Conservation (phyloP, 768 basidiomycete genomes). For the Heimioporus sp. region DNA sequence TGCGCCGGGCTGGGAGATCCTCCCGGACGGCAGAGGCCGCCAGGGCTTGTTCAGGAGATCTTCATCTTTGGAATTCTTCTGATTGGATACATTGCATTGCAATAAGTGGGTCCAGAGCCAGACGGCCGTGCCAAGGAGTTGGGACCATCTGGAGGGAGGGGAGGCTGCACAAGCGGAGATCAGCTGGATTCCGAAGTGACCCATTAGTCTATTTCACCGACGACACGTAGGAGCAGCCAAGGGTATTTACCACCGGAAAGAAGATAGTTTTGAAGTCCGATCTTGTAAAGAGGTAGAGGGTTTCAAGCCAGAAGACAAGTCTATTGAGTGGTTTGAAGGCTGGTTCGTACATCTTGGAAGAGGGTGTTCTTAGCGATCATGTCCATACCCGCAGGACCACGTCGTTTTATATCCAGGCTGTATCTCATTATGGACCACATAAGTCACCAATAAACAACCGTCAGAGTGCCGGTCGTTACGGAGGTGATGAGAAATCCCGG, state of each 20-base stretch:
- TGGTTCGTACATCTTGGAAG: too few relatives aligned
- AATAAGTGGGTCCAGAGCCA: conserved; percentile 47
- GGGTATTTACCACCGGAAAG: conserved; percentile 30
- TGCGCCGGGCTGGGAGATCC: conserved; percentile 34
- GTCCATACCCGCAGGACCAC: too few relatives aligned
- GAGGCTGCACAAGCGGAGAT: conserved; percentile 12
- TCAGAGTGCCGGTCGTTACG: too few relatives aligned
- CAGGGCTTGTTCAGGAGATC: conserved; percentile 41
- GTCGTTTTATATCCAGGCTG: too few relatives aligned
- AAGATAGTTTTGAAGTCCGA: conserved; percentile 36
- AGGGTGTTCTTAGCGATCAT: too few relatives aligned
- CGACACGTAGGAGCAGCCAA: too few relatives aligned
- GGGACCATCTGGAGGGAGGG: conserved; percentile 11
- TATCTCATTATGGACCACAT: too few relatives aligned
- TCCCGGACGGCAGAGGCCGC: conserved; percentile 43
- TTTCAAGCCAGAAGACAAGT: conserved; percentile 21
- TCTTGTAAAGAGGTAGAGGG: conserved; percentile 33
- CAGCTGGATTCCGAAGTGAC: too few relatives aligned
- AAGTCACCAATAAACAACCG: too few relatives aligned
- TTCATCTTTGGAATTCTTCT: conserved; percentile 36
- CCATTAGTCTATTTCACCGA: too few relatives aligned
- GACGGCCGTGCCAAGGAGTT: conserved; percentile 22
- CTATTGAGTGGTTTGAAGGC: too few relatives aligned
- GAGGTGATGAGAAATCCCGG: too few relatives aligned
- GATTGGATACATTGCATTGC: conserved; percentile 41